A percentile compares a stretch with the other conserved stretches of the same genome.
phyloP scores from a whole-genome alignment of 2,329 filamentous ascomycete species.

The Microcera coccophila region DNA sequence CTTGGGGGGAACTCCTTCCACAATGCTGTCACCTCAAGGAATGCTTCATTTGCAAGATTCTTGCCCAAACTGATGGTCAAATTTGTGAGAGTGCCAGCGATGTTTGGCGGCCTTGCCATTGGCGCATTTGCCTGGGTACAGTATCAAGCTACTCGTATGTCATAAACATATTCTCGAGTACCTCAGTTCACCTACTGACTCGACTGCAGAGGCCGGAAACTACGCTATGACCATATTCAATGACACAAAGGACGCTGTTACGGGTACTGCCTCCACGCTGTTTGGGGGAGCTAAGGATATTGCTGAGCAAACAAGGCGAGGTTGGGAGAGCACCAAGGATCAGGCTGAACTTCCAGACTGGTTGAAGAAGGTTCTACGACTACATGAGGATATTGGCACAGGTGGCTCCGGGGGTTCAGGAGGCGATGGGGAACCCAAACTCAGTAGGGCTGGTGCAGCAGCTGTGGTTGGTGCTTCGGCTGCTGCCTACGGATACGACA shows the following conservation, averaged over 20 bases:
- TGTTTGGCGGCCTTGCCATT: conserved; percentile 85
- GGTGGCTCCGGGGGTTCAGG: conserved; percentile 46
- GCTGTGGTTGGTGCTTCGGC: conserved; percentile 69
- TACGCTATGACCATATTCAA: conserved; percentile 63
- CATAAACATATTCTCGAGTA: neutral
- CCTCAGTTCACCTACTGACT: conserved; percentile 21
- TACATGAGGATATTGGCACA: conserved; percentile 57
- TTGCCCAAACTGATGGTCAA: conserved; percentile 89
- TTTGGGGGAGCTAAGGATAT: conserved; percentile 71
- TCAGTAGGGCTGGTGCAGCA: conserved; percentile 57
- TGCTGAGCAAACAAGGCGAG: conserved; percentile 72
- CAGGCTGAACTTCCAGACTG: conserved; percentile 68
- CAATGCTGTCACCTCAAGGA: conserved; percentile 64
- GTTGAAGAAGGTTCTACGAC: conserved; percentile 68
- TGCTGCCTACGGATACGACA: conserved; percentile 74
- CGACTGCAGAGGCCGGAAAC: conserved; percentile 43
- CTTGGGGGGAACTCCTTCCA: conserved; percentile 81
- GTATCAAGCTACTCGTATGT: conserved; percentile 86
- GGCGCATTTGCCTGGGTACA: conserved; percentile 89
- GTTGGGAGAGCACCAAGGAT: conserved; percentile 81
- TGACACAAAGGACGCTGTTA: conserved; percentile 67
- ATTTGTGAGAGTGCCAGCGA: conserved; percentile 79
- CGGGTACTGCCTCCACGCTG: conserved; percentile 63
- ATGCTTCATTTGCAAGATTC: conserved; percentile 61
- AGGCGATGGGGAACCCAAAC: conserved; percentile 51